Percentiles rank a stretch among this genome's conserved stretches.
Evolutionary conservation across 345 rosid species (phyloP).

Genomic region (Salix suchowensis): DNA sequence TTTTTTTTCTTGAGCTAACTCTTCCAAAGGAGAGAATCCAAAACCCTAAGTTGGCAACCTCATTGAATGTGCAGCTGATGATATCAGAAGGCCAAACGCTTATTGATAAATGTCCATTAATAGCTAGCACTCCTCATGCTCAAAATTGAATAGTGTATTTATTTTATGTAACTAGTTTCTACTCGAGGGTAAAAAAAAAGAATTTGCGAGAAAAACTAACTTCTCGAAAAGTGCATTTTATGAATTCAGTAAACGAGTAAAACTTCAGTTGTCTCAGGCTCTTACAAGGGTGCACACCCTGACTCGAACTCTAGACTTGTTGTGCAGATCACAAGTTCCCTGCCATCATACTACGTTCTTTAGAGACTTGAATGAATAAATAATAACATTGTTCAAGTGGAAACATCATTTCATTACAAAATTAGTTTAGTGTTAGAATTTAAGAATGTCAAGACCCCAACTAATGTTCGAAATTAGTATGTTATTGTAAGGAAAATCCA

Average conservation of each 20-base stretch:
- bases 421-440: background rate
- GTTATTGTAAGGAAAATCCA: background rate
- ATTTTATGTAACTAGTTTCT: background rate
- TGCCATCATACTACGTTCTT: too few relatives aligned
- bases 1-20: too few relatives aligned
- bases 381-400: background rate
- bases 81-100: too few relatives aligned
- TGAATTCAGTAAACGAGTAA: rapidly evolving
- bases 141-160: background rate
- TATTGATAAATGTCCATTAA: background rate
- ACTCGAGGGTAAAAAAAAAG: background rate
- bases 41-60: too few relatives aligned
- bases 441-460: background rate
- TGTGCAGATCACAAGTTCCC: too few relatives aligned
- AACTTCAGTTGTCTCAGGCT: rapidly evolving
- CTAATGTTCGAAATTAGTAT: background rate
- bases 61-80: too few relatives aligned
- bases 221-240: rapidly evolving
- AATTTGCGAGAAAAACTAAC: too few relatives aligned
- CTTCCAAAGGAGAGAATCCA: too few relatives aligned
- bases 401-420: background rate
- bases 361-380: too few relatives aligned
- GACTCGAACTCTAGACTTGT: too few relatives aligned
- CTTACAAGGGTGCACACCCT: rapidly evolving
- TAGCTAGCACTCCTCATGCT: background rate